A percentile compares a stretch with the other conserved stretches of the same genome.
Evolutionary conservation across 257 asterid species (phyloP).

Genomic region (Gentiana dahurica): DNA sequence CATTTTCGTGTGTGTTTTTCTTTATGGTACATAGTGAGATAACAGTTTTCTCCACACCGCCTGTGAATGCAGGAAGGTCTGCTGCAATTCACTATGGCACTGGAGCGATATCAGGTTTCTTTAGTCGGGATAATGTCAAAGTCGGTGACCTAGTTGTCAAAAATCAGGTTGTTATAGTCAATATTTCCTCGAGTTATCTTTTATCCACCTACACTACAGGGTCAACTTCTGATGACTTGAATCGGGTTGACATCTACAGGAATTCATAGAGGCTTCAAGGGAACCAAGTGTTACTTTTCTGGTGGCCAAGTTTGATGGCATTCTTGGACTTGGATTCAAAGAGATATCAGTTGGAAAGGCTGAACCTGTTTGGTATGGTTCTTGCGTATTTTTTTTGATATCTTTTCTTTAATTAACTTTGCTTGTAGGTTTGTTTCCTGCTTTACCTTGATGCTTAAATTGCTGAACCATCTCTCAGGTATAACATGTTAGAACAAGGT

Average conservation of each 20-base stretch:
- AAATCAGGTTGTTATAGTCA: constrained; percentile 37
- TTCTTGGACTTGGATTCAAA: constrained; percentile 85
- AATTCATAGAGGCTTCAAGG: constrained; percentile 81
- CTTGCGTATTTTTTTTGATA: background rate
- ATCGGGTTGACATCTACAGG: constrained; percentile 30
- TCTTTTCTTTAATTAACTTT: background rate
- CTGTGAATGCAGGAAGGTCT: constrained; percentile 44
- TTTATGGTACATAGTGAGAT: background rate
- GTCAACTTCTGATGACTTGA: constrained; percentile 7
- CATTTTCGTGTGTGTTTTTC: background rate
- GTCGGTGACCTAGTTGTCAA: constrained; percentile 72
- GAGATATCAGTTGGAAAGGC: constrained; percentile 92
- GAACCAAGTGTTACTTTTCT: constrained; percentile 85
- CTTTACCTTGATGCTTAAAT: background rate
- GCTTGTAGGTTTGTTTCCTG: background rate
- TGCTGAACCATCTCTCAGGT: constrained; percentile 33
- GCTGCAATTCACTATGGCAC: constrained; percentile 92
- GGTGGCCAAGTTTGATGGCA: constrained; percentile 96
- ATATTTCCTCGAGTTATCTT: background rate
- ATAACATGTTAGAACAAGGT: constrained; percentile 89
- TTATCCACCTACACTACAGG: constrained; percentile 7
- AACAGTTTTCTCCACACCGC: background rate
- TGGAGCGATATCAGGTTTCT: constrained; percentile 92
- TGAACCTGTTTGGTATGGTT: constrained; percentile 70
- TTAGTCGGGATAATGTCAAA: constrained; percentile 69